Evolutionary conservation across 2,329 filamentous ascomycete genomes (phyloP).

Genomic region (Pestalotiopsis sp.): DNA sequence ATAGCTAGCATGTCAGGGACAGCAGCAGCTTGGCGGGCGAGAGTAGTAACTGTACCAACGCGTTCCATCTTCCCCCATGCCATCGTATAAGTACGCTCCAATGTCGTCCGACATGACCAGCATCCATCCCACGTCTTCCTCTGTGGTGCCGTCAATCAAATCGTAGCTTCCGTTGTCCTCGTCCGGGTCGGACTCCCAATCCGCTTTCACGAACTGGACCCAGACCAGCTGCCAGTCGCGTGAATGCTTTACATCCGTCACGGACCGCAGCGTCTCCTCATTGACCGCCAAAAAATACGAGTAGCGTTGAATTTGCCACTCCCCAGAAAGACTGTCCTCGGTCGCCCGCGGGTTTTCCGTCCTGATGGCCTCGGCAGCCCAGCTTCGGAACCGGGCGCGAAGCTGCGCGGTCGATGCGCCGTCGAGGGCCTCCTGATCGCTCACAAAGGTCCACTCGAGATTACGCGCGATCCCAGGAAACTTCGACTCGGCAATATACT

Average conservation of each 20-base stretch:
- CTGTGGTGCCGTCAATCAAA: conserved; percentile 1
- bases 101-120: background rate
- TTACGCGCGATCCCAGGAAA: background rate
- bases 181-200: background rate
- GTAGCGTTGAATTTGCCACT: background rate
- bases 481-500: background rate
- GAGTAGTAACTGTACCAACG: background rate
- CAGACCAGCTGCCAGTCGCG: background rate
- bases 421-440: background rate
- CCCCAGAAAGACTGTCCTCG: background rate
- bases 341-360: conserved; percentile 2
- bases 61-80: background rate
- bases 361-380: background rate
- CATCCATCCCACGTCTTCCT: background rate
- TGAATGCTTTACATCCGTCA: background rate
- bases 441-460: conserved; percentile 2
- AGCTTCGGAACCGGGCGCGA: background rate
- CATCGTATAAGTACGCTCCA: background rate
- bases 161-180: background rate
- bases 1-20: background rate
- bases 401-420: background rate
- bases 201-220: background rate
- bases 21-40: background rate
- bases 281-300: background rate
- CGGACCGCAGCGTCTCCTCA: background rate